Base-by-base conservation (phyloP, 2,329 filamentous ascomycete genomes). In the Microdochium paspali region DNA sequence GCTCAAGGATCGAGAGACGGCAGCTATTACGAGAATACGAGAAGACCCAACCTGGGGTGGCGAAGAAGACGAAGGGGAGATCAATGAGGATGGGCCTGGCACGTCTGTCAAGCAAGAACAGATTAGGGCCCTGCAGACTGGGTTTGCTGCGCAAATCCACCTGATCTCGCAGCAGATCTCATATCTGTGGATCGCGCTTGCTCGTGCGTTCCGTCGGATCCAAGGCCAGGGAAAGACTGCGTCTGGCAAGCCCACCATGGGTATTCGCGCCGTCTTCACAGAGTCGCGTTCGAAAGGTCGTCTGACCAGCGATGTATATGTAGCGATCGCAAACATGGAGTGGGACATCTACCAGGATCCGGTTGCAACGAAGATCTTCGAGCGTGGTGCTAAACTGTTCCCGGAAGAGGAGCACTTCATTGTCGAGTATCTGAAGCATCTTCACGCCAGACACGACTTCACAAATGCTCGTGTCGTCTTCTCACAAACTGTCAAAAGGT, bases 291-390 rank as follows among this genome's bases (percentile, higher is more conserved):
- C 87, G 58, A 83, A 84, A 53, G 94, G 93, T 18, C 85, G 90
- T 46, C 78, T 98, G 43, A 93, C 89, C 7, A 95, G 89, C 57
- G 93, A 97, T 62, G 88, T 96, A 5, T 98, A 98, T 61, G 87
- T 96, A 47, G 90, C 90, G 1, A 89, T 89, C 55, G 93, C 94
- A 15, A 74, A 95, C 50, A 87, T 98, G 60, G 93, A 98, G 64
- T 91, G 93, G 61, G 84, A 95, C 56, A 94, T 94, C 55, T 98
- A 98, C 66, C 93, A 95, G 60, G 93, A 97, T 58, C 80, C 84
- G 1, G 88, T 93, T 1, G 91, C 90, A 1, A 87, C 86, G 40
- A 96, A 93, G 68, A 97, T 98, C 50, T 95, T 97, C 55, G 93
- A 98, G 62, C 85, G 91, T 43, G 93, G 93, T 20, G 83, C 91